Evolutionary conservation across 2,329 filamentous ascomycete genomes (phyloP).

Genomic region (Xylaria sp.): DNA sequence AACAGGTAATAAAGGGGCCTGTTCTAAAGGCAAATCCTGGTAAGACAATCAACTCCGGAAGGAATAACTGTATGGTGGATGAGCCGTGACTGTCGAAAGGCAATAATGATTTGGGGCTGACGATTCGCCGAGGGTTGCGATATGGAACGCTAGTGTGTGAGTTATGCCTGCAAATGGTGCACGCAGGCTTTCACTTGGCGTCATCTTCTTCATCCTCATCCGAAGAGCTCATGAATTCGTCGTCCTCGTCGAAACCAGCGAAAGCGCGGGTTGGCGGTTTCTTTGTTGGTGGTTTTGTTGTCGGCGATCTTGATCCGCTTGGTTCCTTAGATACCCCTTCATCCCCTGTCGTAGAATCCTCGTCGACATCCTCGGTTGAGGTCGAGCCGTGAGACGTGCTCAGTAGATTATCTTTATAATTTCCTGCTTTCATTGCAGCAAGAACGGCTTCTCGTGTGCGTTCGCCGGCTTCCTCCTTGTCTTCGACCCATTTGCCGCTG

Average conservation of each 20-base stretch:
- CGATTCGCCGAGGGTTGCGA: neutral
- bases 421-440: conserved; percentile 69
- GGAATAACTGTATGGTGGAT: neutral
- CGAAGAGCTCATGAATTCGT: conserved; percentile 73
- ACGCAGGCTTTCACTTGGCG: conserved; percentile 12
- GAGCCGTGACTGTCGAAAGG: neutral
- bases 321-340: conserved; percentile 47
- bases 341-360: conserved; percentile 42
- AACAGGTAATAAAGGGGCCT: neutral
- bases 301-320: conserved; percentile 53
- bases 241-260: conserved; percentile 80
- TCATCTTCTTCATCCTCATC: conserved; percentile 57
- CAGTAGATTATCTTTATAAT: conserved; percentile 65
- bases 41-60: neutral
- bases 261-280: conserved; percentile 56
- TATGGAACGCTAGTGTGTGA: neutral
- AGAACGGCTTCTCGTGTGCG: conserved; percentile 79
- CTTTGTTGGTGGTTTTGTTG: conserved; percentile 48
- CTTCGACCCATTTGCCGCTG: conserved; percentile 93
- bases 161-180: neutral
- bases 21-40: neutral
- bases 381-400: conserved; percentile 57
- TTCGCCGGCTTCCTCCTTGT: conserved; percentile 88
- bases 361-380: conserved; percentile 46
- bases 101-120: neutral